Base-by-base conservation (phyloP, 176 grass and related monocot genomes). In the Triticum dicoccoides region DNA sequence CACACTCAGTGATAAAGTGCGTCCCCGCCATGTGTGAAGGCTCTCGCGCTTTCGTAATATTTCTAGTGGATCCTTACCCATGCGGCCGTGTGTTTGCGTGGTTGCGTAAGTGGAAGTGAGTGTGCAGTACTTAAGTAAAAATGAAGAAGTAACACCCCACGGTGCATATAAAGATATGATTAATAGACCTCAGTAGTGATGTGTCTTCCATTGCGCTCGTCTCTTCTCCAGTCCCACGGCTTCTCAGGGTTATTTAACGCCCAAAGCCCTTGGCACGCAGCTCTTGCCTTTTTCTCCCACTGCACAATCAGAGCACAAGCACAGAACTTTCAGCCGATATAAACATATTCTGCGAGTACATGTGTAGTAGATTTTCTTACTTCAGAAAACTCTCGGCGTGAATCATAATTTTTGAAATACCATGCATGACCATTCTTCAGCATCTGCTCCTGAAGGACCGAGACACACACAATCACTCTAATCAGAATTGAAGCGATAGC, bases 201-300 rank as follows among this genome's bases (percentile, higher is more conserved):
- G 41, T 74, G 71, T 74, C 11, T 49, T 74, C 42, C 45, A 3
- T 76, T 90, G 59, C 85, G 82, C 29, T 80, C 69, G 2, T 87
- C 44, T 69, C 77, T 93, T 65, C 85, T 93, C 88, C 91, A 90
- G 6, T 86, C 72, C 88, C 91, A 93, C 41, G 88, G 92, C 67
- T 86, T 83, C 83, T 93, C 89, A 33, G 92, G 92, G 68, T 91
- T 86, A 10, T n/a, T 15, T 63, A 59, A 80, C 8, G 67, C 74
- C 83, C 83, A 93, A 78, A 93, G 68, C 7, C 89, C 92, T 80
- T 54, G 56, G 13, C 37, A 24, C 63, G 86, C 89, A 23, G 59
- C 66, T 37, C 67, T 71, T 13, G 88, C 92, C 78, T 91, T 76
- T 42, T 64, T 83, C 61, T 90, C 33, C 92, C 89, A 93, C 92